Base-by-base conservation (phyloP, 2,329 filamentous ascomycete genomes). In the Nemania bipapillata region DNA sequence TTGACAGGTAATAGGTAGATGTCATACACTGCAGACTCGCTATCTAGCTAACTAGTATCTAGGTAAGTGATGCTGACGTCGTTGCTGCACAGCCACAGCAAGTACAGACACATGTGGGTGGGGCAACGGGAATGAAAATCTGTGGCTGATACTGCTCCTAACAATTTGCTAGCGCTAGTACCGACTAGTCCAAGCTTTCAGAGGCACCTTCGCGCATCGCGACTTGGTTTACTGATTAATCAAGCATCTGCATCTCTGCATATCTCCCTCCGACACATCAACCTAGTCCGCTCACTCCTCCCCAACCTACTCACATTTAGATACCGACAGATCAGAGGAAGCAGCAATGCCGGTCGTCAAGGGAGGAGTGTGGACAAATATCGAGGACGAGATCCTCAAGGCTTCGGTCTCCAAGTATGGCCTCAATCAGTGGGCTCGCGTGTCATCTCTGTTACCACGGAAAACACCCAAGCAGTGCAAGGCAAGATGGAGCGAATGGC, bases 401-500 rank as follows among this genome's bases (percentile, higher is more conserved):
- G 94, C 94, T 65, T 92, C 92, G 67, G 93, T 97, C 72, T 96
- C 92, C 75, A 97, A 97, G 81, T 97, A 97, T 86, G 94, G 94
- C 57, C 87, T 97, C 70, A 96, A 97, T 79, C 96, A 99, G 83
- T 99, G 96, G 96, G 95, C 96, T 79, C 95, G 96, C 81, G 96
- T 98, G 72, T 97, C 96, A 64, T 98, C 96, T 66, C 89, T 99
- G 73, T 90, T 99, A 73, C 95, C 95, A 79, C 93, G 96, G 78
- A 99, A 99, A 82, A 98, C 96, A 35, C 91, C 96, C 59, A 99
- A 99, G 84, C 96, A 99, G 84, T 99, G 96, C 89, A 99, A 99
- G 84, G 95, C 96, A 69, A 88, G 96, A 83, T 99, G 96, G 96
- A 90, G 91, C 79, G 95, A 99, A 87, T 99, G 96, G 95, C 88